A percentile compares a stretch with the other conserved stretches of the same genome.
phyloP scores from a whole-genome alignment of 23 red algal genomes.

The Gracilariopsis chorda region DNA sequence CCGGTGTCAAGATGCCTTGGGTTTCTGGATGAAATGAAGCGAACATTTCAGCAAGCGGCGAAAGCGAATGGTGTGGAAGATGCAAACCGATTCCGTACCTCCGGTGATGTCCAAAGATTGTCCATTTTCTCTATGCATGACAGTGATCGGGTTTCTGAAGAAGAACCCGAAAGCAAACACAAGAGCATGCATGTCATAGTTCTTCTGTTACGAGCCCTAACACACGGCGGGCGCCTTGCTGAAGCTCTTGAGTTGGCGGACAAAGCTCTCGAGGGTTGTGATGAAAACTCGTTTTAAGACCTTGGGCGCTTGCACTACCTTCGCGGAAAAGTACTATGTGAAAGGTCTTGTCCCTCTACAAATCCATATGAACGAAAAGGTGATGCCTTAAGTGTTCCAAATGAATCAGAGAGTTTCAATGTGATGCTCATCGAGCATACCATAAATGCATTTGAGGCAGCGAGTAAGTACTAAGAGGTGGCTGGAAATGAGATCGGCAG shows the following conservation, averaged over 20 bases:
- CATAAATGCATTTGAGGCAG: constrained; percentile 65
- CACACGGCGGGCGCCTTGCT: constrained; percentile 56
- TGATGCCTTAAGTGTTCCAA: not conserved
- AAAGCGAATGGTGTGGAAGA: not conserved
- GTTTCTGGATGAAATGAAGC: constrained; percentile 59
- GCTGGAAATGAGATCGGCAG: constrained; percentile 60
- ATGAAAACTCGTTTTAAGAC: constrained; percentile 55
- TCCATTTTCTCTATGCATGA: constrained; percentile 44
- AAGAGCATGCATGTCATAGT: constrained; percentile 10
- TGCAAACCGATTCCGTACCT: not conserved
- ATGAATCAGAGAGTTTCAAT: constrained; percentile 5
- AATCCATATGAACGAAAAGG: not conserved
- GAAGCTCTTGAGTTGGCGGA: constrained; percentile 71
- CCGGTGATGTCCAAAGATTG: constrained; percentile 3
- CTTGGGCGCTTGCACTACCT: constrained; percentile 66
- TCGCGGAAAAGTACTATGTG: constrained; percentile 51
- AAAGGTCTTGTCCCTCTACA: constrained; percentile 47
- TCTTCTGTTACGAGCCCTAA: constrained; percentile 36
- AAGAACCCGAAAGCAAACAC: not conserved
- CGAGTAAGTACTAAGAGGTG: constrained; percentile 59
- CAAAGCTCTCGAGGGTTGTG: constrained; percentile 29
- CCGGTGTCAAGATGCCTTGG: constrained; percentile 60
- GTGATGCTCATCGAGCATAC: constrained; percentile 42
- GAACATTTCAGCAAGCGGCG: constrained; percentile 18
- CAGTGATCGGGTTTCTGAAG: not conserved